Percentiles rank a stretch among this genome's conserved stretches.
These are phyloP conservation scores for Trametes cubensis DNA, from an alignment of 768 basidiomycete species.

Conservation along the genomic window DNA sequence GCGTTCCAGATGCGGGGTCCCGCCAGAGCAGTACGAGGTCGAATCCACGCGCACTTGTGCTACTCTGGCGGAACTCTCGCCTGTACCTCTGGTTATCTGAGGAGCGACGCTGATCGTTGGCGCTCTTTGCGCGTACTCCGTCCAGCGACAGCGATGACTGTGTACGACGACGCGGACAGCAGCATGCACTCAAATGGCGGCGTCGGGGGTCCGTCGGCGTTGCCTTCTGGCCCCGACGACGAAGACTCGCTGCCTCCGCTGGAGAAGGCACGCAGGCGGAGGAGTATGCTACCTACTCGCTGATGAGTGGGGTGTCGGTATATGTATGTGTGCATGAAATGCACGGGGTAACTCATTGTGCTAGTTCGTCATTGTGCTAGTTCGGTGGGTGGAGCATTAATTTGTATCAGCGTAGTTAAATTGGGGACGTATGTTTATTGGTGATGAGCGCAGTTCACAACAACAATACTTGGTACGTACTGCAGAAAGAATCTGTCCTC, in stretches of 20 bases:
- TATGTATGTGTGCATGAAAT: neutral
- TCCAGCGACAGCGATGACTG: constrained; percentile 33
- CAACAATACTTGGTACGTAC: no score
- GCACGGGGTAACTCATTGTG: no score
- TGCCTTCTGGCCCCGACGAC: constrained; percentile 37
- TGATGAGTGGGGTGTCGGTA: neutral
- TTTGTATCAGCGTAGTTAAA: no score
- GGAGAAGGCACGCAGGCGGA: constrained; percentile 63
- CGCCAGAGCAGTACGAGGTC: no score
- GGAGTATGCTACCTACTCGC: constrained; percentile 36
- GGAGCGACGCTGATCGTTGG: neutral
- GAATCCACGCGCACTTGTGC: no score
- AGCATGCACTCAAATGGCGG: constrained; percentile 11
- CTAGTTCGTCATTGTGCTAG: no score
- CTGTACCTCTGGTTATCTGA: neutral
- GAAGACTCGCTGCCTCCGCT: constrained; percentile 63
- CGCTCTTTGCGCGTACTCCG: neutral
- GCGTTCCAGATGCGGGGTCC: no score
- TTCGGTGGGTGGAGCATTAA: no score
- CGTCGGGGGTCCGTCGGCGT: constrained; percentile 21
- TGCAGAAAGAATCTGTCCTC: no score
- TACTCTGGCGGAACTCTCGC: neutral
- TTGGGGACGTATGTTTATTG: no score
- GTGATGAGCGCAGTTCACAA: no score
- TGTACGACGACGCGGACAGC: constrained; percentile 20